These are phyloP conservation scores for Aschersonia sp. DNA, from an alignment of 2,329 filamentous ascomycete genomes.

Conservation along the genomic window DNA sequence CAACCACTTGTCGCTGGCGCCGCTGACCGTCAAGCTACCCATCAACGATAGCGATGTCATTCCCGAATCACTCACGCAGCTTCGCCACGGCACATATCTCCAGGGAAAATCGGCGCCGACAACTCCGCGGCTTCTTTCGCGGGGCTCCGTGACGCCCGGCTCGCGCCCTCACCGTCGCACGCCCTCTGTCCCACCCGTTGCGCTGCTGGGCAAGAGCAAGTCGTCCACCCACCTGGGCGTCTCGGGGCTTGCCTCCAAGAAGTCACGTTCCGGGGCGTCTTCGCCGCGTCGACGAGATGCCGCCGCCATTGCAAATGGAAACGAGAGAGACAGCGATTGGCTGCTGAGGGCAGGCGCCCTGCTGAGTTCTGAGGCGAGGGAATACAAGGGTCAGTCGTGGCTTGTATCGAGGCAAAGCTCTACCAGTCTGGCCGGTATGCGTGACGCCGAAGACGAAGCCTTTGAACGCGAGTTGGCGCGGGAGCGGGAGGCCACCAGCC, in stretches of 20 bases:
- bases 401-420: conserved; percentile 51
- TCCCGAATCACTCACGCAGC: conserved; percentile 18
- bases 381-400: conserved; percentile 57
- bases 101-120: conserved; percentile 49
- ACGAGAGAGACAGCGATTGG: conserved; percentile 46
- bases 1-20: conserved; percentile 48
- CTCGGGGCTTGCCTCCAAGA: conserved; percentile 7
- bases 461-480: conserved; percentile 36
- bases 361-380: conserved; percentile 46
- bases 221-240: conserved; percentile 41
- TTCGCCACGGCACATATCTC: conserved; percentile 34
- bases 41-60: conserved; percentile 37
- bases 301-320: conserved; percentile 16
- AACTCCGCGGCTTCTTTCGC: conserved; percentile 48
- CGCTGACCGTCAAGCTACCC: conserved; percentile 46
- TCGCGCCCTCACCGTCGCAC: conserved; percentile 19
- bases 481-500: conserved; percentile 33
- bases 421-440: conserved; percentile 41
- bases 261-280: conserved; percentile 14
- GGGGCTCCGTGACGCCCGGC: conserved; percentile 32
- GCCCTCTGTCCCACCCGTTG: conserved; percentile 18
- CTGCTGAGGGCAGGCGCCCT: conserved; percentile 47
- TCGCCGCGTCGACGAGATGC: conserved; percentile 20
- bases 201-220: conserved; percentile 42
- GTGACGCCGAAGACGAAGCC: conserved; percentile 36